Percentiles rank a stretch among this genome's conserved stretches.
phyloP scores from a whole-genome alignment of 129 eudicot species.

The Escallonia herrerae region DNA sequence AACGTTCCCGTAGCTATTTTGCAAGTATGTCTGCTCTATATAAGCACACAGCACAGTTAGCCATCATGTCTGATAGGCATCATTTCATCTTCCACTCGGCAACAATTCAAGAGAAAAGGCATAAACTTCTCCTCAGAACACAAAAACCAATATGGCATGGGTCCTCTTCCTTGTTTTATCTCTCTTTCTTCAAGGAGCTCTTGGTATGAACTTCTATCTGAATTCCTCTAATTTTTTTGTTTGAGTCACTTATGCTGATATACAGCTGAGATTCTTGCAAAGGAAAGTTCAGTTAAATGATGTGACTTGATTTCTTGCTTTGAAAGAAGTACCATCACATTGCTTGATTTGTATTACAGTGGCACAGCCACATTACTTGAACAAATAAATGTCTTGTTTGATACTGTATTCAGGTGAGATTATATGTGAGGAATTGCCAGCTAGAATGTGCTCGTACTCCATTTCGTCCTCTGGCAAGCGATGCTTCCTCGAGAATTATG shows the following conservation, averaged over 20 bases:
- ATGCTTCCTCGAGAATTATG: constrained; percentile 42
- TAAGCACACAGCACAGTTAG: not conserved
- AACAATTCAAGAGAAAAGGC: no score
- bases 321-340: no score
- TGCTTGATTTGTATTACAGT: no score
- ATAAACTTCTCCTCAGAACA: not conserved
- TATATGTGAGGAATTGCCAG: constrained; percentile 48
- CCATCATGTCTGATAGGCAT: no score
- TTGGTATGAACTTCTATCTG: constrained; percentile 15
- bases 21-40: not conserved
- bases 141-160: constrained; percentile 16
- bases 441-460: constrained; percentile 37
- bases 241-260: no score
- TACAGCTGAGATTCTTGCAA: no score
- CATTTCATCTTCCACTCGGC: not conserved
- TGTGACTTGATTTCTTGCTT: no score
- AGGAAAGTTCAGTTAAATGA: no score
- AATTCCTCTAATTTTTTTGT: not conserved
- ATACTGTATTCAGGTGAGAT: constrained; percentile 38
- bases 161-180: constrained; percentile 26
- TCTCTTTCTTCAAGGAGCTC: constrained; percentile 46
- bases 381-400: no score
- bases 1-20: constrained; percentile 7
- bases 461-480: constrained; percentile 55
- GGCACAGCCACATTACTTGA: no score